These are phyloP conservation scores for Piper betle DNA, from an alignment of 164 flowering plant genomes.

Conservation along the genomic window DNA sequence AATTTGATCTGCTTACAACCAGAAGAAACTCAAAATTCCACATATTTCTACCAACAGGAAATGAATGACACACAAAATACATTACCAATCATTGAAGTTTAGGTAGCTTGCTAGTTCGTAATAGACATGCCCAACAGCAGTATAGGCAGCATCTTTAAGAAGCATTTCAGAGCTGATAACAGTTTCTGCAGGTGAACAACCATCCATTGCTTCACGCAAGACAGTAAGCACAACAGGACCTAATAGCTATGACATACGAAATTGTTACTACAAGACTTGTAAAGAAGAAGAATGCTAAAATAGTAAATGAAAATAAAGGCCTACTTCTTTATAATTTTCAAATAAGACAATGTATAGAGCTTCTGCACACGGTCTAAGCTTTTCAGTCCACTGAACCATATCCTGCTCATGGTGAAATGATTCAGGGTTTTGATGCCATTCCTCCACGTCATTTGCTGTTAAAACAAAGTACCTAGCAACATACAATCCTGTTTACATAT, in stretches of 20 bases:
- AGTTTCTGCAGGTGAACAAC: constrained; percentile 61
- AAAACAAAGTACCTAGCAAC: constrained; percentile 76
- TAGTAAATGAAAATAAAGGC: constrained; percentile 7
- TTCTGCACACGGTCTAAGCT: constrained; percentile 96
- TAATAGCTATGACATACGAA: constrained; percentile 41
- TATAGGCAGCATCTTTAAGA: constrained; percentile 97
- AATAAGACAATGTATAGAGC: constrained; percentile 89
- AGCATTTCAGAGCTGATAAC: constrained; percentile 79
- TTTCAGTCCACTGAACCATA: constrained; percentile 91
- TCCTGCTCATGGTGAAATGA: constrained; percentile 96
- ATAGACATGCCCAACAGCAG: constrained; percentile 87
- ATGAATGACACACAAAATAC: not conserved
- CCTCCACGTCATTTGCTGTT: constrained; percentile 71
- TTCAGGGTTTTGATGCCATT: constrained; percentile 83
- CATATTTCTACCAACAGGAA: not conserved
- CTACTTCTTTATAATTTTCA: constrained; percentile 80
- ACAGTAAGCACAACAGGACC: constrained; percentile 92
- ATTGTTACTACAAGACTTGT: not conserved
- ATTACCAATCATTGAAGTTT: constrained; percentile 84
- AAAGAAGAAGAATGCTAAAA: not conserved
- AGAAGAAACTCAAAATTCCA: not conserved
- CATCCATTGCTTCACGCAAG: constrained; percentile 89
- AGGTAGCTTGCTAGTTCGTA: constrained; percentile 89
- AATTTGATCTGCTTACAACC: not conserved
- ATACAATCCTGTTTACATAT: not conserved